Base-by-base conservation (phyloP, 139 green algal species). In the Medakamo hakoo region DNA sequence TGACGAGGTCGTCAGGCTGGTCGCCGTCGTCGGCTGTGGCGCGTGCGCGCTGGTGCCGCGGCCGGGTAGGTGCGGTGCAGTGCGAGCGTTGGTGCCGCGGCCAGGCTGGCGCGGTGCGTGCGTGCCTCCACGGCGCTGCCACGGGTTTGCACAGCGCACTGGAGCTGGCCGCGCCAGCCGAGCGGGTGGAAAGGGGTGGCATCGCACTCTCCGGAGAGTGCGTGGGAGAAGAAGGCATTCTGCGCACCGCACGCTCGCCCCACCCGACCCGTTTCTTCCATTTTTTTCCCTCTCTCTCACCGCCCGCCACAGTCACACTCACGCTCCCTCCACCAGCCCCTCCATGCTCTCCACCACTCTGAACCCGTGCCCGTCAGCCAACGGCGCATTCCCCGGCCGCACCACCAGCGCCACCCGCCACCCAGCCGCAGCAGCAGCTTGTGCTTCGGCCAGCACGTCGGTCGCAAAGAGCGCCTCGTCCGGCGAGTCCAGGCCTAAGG, bases 401-500 rank as follows among this genome's bases (percentile, higher is more conserved):
- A 71, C 63, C 18, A 84, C 78, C 57, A 95, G 64, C 67, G 86
- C 84, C 30, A 73, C 83, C 55, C 73, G 65, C 87, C 84, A 93
- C 4, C 88, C 88, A 19, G 88, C 88, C 27, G 59, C 71, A 1
- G 57, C 30, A 9, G 90, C 90, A 4, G 90, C 90, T 30, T 81
- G 57, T 27, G 87, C 90, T 70, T 97, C 90, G 5, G 62, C 64
- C 29, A 88, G 30, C 27, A 81, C 69, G 71, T 97, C 90, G 1
- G 90, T 97, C 4, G 80, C 82, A 74, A 97, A 97, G 24, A 92
- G 60, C 24, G 96, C 71, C 21, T 91, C 55, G 9, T 56, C 30
- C 1, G 82, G 69, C 3, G n/a, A 31, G 70, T 88, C 78, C 2
- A 77, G 69, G 1, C 91, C 90, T n/a, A 97, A 58, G 2, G 78